These are phyloP conservation scores for Pestalotiopsis sp. DNA, from an alignment of 2,329 filamentous ascomycete species.

Conservation along the genomic window DNA sequence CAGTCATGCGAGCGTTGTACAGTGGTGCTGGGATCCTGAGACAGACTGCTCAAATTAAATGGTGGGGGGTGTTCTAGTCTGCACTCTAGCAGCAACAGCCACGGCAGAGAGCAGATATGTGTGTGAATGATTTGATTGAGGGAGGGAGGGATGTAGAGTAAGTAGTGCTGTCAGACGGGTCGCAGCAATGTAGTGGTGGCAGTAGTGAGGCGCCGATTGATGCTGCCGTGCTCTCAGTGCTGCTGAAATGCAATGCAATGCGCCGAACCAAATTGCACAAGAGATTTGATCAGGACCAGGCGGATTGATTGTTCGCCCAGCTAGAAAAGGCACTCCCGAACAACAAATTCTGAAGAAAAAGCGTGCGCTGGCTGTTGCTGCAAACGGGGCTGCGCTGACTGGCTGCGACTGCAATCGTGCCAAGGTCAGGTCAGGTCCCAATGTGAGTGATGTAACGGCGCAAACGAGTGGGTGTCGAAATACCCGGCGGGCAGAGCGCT, in stretches of 20 bases:
- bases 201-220: background rate
- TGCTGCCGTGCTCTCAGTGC: background rate
- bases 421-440: background rate
- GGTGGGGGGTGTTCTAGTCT: background rate
- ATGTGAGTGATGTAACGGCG: background rate
- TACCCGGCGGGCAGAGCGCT: no score
- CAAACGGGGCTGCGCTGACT: background rate
- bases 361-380: background rate
- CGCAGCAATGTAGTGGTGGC: background rate
- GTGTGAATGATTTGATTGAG: background rate
- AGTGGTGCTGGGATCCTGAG: background rate
- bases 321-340: background rate
- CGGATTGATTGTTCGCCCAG: background rate
- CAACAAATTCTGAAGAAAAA: background rate
- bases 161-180: background rate
- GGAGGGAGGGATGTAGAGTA: background rate
- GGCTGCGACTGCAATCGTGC: background rate
- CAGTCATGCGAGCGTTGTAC: background rate
- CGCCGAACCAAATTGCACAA: background rate
- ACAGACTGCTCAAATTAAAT: background rate
- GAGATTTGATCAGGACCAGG: background rate
- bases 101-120: background rate
- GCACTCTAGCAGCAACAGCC: background rate
- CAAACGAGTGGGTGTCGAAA: background rate
- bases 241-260: background rate